phyloP scores from a whole-genome alignment of 2,329 filamentous ascomycete species.

The Xylaria sp. region DNA sequence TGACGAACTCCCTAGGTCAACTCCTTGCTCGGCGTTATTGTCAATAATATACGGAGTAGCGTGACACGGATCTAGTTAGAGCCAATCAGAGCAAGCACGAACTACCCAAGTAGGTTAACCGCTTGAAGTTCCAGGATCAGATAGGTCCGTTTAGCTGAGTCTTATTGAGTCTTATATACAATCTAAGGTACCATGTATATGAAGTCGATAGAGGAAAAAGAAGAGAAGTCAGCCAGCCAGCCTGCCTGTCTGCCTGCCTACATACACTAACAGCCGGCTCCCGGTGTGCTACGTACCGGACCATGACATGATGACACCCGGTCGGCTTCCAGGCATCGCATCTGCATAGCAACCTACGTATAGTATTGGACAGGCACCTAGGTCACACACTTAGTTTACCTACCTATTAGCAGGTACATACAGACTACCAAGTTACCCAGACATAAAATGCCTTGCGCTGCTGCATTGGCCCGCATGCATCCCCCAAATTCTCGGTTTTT shows the following conservation, averaged over 20 bases:
- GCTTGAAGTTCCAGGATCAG: conserved; percentile 3
- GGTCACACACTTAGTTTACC: conserved; percentile 11
- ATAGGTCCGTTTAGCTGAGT: neutral
- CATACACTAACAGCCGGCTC: conserved; percentile 27
- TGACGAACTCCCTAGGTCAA: no score
- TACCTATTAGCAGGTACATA: neutral
- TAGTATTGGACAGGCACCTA: conserved; percentile 19
- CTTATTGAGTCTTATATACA: conserved; percentile 22
- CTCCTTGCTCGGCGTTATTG: conserved; percentile 10
- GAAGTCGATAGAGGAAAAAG: conserved; percentile 20
- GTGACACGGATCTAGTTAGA: neutral
- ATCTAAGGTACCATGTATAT: conserved; percentile 11
- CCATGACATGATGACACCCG: conserved; percentile 31
- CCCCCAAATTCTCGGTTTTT: conserved; percentile 39
- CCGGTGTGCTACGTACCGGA: conserved; percentile 28
- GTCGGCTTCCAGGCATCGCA: conserved; percentile 30
- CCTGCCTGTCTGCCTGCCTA: no score
- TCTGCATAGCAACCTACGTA: conserved; percentile 33
- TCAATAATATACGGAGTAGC: neutral
- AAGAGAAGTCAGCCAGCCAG: conserved; percentile 17
- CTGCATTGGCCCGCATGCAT: conserved; percentile 37
- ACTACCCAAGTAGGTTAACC: conserved; percentile 8
- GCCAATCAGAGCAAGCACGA: neutral
- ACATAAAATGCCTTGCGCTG: conserved; percentile 32
- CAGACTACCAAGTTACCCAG: neutral